These are phyloP conservation scores for Dendrobium officinale DNA, from an alignment of 106 monocot species.

Conservation along the genomic window DNA sequence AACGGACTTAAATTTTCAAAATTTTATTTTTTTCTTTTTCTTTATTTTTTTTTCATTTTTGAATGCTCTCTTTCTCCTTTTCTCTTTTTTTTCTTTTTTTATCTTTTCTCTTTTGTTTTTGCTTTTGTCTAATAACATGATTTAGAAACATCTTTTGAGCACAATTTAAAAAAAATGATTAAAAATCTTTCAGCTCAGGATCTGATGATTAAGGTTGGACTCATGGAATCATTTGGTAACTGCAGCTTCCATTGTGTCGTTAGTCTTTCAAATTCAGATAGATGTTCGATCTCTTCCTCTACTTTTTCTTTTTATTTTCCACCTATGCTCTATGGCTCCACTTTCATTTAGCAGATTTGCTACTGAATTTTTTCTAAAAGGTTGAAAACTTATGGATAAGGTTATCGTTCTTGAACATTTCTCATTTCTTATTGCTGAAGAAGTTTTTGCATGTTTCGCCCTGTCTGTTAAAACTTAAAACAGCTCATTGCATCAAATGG, in stretches of 20 bases:
- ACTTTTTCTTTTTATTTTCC: constrained; percentile 58
- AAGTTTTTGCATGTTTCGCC: constrained; percentile 10
- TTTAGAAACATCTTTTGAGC: too few species aligned
- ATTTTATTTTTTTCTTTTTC: too few species aligned
- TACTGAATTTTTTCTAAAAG: constrained; percentile 38
- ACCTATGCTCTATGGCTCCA: constrained; percentile 71
- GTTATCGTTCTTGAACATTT: constrained; percentile 70
- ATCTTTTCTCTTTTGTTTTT: constrained; percentile 37
- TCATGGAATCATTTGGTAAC: too few species aligned
- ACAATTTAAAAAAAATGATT: too few species aligned
- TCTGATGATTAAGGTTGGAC: too few species aligned
- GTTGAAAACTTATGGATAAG: constrained; percentile 48
- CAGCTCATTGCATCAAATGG: constrained; percentile 16
- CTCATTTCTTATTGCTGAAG: constrained; percentile 9
- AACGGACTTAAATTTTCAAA: too few species aligned
- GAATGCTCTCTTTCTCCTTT: too few species aligned
- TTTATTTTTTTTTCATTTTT: too few species aligned
- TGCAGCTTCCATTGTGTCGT: too few species aligned
- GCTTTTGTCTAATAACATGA: constrained; percentile 18
- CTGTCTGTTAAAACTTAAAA: constrained; percentile 5
- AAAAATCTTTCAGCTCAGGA: too few species aligned
- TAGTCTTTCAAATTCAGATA: too few species aligned
- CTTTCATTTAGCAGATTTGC: constrained; percentile 45
- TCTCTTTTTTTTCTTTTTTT: too few species aligned
- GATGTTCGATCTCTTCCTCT: constrained; percentile 20